Conservation (phyloP, 2,329 filamentous ascomycete species). For the Cryphonectria radicalis region DNA sequence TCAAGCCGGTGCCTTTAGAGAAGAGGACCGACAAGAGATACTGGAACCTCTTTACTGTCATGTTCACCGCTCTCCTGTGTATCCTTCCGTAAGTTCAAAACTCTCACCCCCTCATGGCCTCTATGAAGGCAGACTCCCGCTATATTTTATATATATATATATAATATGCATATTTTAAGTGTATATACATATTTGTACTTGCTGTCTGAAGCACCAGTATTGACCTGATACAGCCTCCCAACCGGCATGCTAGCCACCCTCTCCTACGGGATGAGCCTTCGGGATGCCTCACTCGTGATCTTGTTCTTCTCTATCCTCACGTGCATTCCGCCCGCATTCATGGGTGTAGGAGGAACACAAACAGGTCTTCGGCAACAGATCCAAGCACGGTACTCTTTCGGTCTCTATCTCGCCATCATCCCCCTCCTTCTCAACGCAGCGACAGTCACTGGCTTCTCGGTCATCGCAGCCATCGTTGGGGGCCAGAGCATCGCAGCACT, state of each 20-base stretch:
- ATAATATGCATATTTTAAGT: no score
- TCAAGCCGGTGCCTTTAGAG: conserved; percentile 59
- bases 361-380: conserved; percentile 65
- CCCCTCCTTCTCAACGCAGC: conserved; percentile 59
- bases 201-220: not conserved
- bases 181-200: no score
- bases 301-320: conserved; percentile 61
- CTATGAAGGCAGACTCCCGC: not conserved
- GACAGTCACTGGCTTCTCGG: conserved; percentile 61
- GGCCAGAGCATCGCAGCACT: conserved; percentile 57
- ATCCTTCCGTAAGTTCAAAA: conserved; percentile 57
- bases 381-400: conserved; percentile 64
- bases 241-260: conserved; percentile 63
- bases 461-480: conserved; percentile 60
- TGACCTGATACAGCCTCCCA: conserved; percentile 48
- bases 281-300: conserved; percentile 60
- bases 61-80: conserved; percentile 62
- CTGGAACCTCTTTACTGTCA: conserved; percentile 62
- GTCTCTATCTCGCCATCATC: conserved; percentile 55
- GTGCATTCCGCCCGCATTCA: conserved; percentile 58
- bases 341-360: conserved; percentile 57
- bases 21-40: conserved; percentile 57
- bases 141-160: no score
- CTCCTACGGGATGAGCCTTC: conserved; percentile 56
- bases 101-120: not conserved